phyloP scores from a whole-genome alignment of 73 alveolate species.

The Urostyla sp. region DNA sequence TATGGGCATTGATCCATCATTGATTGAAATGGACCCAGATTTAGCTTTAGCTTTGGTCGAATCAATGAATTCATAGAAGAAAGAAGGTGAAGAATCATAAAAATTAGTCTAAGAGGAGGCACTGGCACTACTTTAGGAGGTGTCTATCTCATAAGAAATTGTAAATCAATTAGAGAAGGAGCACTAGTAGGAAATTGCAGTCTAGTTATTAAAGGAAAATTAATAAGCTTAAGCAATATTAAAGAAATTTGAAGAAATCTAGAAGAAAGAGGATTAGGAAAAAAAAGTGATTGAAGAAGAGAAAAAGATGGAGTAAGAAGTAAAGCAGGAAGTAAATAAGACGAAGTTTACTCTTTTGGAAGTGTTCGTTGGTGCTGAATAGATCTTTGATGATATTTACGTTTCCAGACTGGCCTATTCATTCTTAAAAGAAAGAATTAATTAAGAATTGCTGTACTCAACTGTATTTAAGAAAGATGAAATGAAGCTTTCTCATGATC shows the following conservation, averaged over 20 bases:
- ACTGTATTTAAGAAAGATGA: not conserved
- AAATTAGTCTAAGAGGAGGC: not conserved
- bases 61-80: slow-evolving; percentile 29
- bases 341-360: slow-evolving; percentile 8
- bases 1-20: slow-evolving; percentile 41
- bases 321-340: slow-evolving; percentile 27
- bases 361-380: not conserved
- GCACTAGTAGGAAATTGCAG: slow-evolving; percentile 32
- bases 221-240: not conserved
- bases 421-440: slow-evolving; percentile 29
- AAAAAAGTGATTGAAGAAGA: slow-evolving; percentile 29
- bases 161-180: slow-evolving; percentile 18
- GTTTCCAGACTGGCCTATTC: slow-evolving; percentile 24
- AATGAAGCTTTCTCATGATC: not conserved
- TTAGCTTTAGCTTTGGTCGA: slow-evolving; percentile 37
- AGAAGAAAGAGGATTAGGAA: slow-evolving; percentile 49
- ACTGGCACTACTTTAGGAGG: slow-evolving; percentile 42
- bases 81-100: slow-evolving; percentile 18
- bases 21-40: slow-evolving; percentile 48
- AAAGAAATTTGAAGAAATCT: slow-evolving; percentile 24
- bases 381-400: slow-evolving; percentile 30
- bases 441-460: slow-evolving; percentile 5
- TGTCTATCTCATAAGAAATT: not conserved
- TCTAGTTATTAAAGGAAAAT: not conserved
- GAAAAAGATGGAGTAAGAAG: slow-evolving; percentile 19